phyloP scores from a whole-genome alignment of 495 filamentous ascomycete genomes.

The Trichoderma erinaceum region DNA sequence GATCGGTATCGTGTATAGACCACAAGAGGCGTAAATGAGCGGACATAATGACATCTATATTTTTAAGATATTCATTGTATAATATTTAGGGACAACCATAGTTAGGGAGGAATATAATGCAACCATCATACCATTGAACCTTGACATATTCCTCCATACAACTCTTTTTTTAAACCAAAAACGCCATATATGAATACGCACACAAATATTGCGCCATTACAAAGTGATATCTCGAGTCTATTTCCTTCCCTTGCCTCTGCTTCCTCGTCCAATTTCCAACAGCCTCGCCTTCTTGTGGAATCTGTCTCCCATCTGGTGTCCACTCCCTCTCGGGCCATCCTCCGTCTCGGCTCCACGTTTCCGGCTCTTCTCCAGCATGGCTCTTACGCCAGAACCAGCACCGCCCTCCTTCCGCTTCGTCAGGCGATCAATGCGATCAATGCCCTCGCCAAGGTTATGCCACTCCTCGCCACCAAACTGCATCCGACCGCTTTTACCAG shows the following conservation, averaged over 20 bases:
- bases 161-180: not conserved
- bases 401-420: conserved; percentile 53
- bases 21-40: too few species aligned
- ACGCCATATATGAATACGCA: not conserved
- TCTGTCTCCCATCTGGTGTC: conserved; percentile 55
- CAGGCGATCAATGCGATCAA: conserved; percentile 68
- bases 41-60: too few species aligned
- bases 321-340: conserved; percentile 54
- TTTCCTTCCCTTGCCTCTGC: conserved; percentile 37
- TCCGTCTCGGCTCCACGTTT: conserved; percentile 57
- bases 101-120: not conserved
- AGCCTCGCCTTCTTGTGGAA: conserved; percentile 72
- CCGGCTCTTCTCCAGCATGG: conserved; percentile 68
- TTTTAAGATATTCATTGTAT: not conserved
- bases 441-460: conserved; percentile 67
- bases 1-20: too few species aligned
- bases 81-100: not conserved
- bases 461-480: conserved; percentile 81
- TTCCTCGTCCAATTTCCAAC: conserved; percentile 52
- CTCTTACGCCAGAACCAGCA: conserved; percentile 46
- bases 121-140: not conserved
- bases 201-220: not conserved
- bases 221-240: not conserved
- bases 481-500: conserved; percentile 38
- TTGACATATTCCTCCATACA: not conserved